Evolutionary conservation across 1,284 basidiomycete genomes (phyloP), one percentile per base, ranked within the genome.

Genomic region (Sparassis latifolia): DNA sequence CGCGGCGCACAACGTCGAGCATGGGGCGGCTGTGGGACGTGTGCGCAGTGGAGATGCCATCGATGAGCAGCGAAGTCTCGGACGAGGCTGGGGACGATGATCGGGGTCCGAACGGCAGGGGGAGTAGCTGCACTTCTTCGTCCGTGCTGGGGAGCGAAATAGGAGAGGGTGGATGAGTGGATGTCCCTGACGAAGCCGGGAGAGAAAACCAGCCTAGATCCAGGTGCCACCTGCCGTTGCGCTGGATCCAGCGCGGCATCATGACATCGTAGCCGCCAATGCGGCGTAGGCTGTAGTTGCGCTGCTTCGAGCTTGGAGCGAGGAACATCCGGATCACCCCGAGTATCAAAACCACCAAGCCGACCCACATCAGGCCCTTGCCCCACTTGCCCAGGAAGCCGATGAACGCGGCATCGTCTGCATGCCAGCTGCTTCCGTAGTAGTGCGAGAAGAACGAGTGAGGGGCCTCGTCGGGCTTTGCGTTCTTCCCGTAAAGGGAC

Each of bases 381-480:
- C 94, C 94, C 84, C 91, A 93, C 32, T 78, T 78, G 42, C 82
- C 89, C 52, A 97, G 77, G 74, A 95, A 96, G 30, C 84, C 82
- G 63, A 97, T 92, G 71, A 96, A 95, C 5, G 86, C 89, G 20
- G 93, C 93, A 67, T 97, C 93, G 63, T 95, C 92, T 5, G 90
- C 84, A 62, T 95, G 91, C 96, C 96, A 99, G 61, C 90, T 94
- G 60, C 92, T 95, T 32, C 95, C 96, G 63, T 99, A 98, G 71
- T 86, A 95, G 69, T 99, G 96, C 20, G 84, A 79, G 71, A 96
- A 97, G 79, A 96, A 98, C 28, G 93, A 84, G 64, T 96, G 83
- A 1, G 92, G 92, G 0, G 90, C 92, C 62, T 94, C 86, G 42
- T 74, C 80, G 35, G 82, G 76, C 56, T 86, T 84, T 9, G 92